Conservation (phyloP, 2,329 filamentous ascomycete genomes). For the Mollisiaceae sp. region DNA sequence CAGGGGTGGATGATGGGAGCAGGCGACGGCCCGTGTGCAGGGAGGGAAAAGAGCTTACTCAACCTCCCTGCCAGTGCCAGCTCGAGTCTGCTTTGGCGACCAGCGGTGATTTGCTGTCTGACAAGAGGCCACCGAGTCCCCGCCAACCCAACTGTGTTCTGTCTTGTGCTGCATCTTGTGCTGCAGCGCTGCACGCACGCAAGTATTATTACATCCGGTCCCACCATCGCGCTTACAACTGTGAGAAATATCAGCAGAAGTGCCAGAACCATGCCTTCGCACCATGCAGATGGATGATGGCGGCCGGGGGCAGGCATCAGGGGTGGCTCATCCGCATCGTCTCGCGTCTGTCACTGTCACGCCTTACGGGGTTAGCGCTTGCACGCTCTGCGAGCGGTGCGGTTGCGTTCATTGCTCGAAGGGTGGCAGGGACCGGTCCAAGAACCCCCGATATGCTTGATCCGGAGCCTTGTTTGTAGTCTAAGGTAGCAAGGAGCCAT, state of each 20-base stretch:
- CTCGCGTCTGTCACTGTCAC: constrained; percentile 10
- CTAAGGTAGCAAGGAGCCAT: neutral
- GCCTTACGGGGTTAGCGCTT: constrained; percentile 8
- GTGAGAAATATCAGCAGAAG: no score
- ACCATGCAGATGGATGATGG: neutral
- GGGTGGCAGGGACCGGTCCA: constrained; percentile 4
- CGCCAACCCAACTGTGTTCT: neutral
- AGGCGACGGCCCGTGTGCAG: neutral
- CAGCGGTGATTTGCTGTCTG: no score
- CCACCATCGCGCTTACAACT: constrained; percentile 9
- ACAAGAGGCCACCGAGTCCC: no score
- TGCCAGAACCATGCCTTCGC: neutral
- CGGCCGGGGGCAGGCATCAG: neutral
- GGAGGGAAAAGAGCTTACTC: neutral
- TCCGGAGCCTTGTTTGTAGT: constrained; percentile 2
- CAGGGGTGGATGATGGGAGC: neutral
- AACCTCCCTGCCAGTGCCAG: neutral
- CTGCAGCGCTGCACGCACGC: neutral
- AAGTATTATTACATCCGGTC: constrained; percentile 4
- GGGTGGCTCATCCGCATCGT: constrained; percentile 9
- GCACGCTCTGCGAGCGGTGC: neutral
- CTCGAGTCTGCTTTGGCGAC: neutral
- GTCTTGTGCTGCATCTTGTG: neutral
- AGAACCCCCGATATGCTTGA: constrained; percentile 1
- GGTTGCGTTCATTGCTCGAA: neutral